phyloP scores from a whole-genome alignment of 129 eudicot species.

The Apium graveolens region DNA sequence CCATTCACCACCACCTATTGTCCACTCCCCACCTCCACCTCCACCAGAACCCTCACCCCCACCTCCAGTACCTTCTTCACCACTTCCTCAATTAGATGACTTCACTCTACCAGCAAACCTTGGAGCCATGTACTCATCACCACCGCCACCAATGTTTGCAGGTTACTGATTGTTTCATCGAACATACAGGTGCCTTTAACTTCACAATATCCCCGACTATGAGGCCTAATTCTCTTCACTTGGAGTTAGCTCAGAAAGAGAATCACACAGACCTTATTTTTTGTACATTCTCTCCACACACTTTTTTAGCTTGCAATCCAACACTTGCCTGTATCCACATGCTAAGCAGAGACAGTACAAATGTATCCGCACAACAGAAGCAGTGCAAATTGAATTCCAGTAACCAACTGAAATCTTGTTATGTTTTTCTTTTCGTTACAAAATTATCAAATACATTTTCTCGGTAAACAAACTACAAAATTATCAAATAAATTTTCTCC shows the following conservation, averaged over 20 bases:
- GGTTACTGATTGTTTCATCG: slow-evolving; percentile 28
- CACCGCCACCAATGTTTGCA: slow-evolving; percentile 44
- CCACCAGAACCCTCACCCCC: slow-evolving; percentile 9
- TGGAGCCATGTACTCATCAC: slow-evolving; percentile 39
- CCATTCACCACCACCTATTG: neutral
- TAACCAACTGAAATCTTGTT: neutral
- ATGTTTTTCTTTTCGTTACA: neutral
- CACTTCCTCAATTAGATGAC: slow-evolving; percentile 13
- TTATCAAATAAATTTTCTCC: neutral
- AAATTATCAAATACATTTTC: neutral
- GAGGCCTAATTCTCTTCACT: neutral
- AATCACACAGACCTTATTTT: neutral
- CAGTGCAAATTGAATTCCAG: neutral
- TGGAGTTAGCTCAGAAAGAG: neutral
- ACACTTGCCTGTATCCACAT: neutral
- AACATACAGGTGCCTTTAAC: neutral
- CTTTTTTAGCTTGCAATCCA: neutral
- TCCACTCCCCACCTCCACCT: slow-evolving; percentile 14
- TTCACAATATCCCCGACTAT: neutral
- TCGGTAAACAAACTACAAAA: neutral
- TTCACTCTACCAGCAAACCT: slow-evolving; percentile 29
- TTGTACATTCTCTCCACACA: neutral
- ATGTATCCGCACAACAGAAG: neutral
- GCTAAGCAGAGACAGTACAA: neutral
- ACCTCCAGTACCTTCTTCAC: slow-evolving; percentile 25